Evolutionary conservation across 331 rosid genomes (phyloP).

Genomic region (Rhamnella rubrinervis): DNA sequence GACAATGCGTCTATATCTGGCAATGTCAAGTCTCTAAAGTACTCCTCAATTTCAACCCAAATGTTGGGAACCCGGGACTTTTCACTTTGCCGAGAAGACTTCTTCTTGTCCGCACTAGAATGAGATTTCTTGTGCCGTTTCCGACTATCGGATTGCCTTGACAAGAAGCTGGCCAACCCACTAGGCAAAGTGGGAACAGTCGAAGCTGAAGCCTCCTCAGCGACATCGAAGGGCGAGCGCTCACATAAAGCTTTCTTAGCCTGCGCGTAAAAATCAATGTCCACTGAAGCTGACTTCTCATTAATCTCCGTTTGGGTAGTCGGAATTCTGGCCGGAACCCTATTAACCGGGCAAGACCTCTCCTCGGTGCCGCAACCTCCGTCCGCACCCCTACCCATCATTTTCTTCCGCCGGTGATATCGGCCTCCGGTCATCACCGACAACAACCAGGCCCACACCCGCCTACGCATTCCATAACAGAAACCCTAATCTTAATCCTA

Average conservation of each 20-base stretch:
- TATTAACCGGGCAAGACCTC: conserved; percentile 37
- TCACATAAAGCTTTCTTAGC: conserved; percentile 71
- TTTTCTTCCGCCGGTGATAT: conserved; percentile 64
- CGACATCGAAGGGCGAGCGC: conserved; percentile 71
- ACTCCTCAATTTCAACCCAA: conserved; percentile 79
- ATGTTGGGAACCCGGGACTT: conserved; percentile 47
- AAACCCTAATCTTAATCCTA: conserved; percentile 34
- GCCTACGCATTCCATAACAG: conserved; percentile 57
- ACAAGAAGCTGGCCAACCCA: conserved; percentile 60
- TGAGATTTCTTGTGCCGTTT: conserved; percentile 79
- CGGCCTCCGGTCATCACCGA: conserved; percentile 80
- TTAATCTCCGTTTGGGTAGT: conserved; percentile 33
- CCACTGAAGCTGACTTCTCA: conserved; percentile 12
- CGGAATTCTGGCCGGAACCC: conserved; percentile 50
- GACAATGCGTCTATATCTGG: conserved; percentile 59
- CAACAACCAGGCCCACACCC: conserved; percentile 37
- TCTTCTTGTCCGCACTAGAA: conserved; percentile 58
- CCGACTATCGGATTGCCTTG: conserved; percentile 58
- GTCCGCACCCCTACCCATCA: conserved; percentile 60
- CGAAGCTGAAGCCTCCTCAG: conserved; percentile 56
- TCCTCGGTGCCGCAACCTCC: conserved; percentile 48
- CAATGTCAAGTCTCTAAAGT: conserved; percentile 67
- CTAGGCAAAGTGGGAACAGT: conserved; percentile 65
- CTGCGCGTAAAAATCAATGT: conserved; percentile 66
- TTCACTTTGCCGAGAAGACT: conserved; percentile 55